Evolutionary conservation across 345 rosid species (phyloP), one percentile per base, ranked within the genome.

Genomic region (Populus davidiana): DNA sequence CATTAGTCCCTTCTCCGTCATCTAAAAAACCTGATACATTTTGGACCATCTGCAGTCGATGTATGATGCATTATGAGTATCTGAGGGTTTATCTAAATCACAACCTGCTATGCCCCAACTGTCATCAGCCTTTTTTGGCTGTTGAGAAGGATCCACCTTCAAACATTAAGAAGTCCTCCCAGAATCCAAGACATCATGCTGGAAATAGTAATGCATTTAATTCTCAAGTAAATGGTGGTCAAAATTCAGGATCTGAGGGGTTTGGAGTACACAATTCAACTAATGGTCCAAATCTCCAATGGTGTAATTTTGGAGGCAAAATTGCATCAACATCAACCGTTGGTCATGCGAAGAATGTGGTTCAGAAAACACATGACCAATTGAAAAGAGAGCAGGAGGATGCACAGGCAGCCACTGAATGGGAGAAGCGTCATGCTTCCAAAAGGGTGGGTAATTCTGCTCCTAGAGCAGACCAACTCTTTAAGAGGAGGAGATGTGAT

Each of bases 1-100:
- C 89, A 49, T 49, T 78, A 7, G 81, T 20, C 75, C 74, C 75
- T 44, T 18, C 84, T 13, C 71, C 86, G 77, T 47, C 90, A 12
- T 33, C 23, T 77, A 83, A 63, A 72, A 87, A 85, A 70, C 80
- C 86, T 66, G 83, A 77, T 31, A 96, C 99, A 38, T 93, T 96
- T 75, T 93, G 99, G 99, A 96, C 99, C 63, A 80, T 85, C 50
- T 96, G 99, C 81, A 84, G 80, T 67, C 77, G 75, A 44, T 96
- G 99, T 89, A 87, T 77, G 85, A 91, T 92, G 6, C 98, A 90
- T 47, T 96, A 86, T 73, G 98, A 93, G 71, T 93, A 90, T 83
- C 86, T 87, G 81, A 89, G 93, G 84, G 31, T 89, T 56, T 96
- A 96, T 81, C 86, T 93, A 59, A 87, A 96, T 80, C 93, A 90